Evolutionary conservation across 352 stramenopile genomes (phyloP).

Genomic region (Globisporangium acanthophoron): DNA sequence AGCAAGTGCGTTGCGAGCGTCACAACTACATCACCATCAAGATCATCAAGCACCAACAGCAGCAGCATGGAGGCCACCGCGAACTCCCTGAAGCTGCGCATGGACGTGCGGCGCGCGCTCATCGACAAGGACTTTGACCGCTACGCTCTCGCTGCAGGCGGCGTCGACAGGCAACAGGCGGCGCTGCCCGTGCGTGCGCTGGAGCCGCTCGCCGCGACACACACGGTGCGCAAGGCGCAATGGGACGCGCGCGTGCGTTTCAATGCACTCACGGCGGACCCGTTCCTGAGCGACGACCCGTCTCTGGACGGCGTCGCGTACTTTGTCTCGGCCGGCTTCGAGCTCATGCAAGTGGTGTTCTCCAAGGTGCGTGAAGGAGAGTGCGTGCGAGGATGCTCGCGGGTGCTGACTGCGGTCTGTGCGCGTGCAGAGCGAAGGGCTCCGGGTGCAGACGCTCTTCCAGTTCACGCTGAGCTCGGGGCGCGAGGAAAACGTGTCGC

Average conservation of each 20-base stretch:
- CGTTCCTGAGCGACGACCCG: constrained; percentile 52
- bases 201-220: constrained; percentile 31
- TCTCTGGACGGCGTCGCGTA: constrained; percentile 57
- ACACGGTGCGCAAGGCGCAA: constrained; percentile 60
- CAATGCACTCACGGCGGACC: constrained; percentile 55
- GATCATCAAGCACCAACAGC: constrained; percentile 7
- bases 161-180: constrained; percentile 21
- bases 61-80: neutral
- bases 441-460: constrained; percentile 27
- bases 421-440: constrained; percentile 15
- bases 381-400: neutral
- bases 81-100: constrained; percentile 18
- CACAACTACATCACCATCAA: constrained; percentile 1
- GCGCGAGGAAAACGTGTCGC: constrained; percentile 52
- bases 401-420: neutral
- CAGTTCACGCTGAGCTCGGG: constrained; percentile 28
- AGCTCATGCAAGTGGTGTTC: constrained; percentile 53
- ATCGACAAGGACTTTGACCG: constrained; percentile 78
- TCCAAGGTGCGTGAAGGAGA: constrained; percentile 14
- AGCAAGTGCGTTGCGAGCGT: neutral
- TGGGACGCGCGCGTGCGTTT: constrained; percentile 67
- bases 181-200: constrained; percentile 30
- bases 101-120: constrained; percentile 60
- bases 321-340: constrained; percentile 54
- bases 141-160: constrained; percentile 51